phyloP scores from a whole-genome alignment of 139 green algal species.

The Yamagishiella unicocca region DNA sequence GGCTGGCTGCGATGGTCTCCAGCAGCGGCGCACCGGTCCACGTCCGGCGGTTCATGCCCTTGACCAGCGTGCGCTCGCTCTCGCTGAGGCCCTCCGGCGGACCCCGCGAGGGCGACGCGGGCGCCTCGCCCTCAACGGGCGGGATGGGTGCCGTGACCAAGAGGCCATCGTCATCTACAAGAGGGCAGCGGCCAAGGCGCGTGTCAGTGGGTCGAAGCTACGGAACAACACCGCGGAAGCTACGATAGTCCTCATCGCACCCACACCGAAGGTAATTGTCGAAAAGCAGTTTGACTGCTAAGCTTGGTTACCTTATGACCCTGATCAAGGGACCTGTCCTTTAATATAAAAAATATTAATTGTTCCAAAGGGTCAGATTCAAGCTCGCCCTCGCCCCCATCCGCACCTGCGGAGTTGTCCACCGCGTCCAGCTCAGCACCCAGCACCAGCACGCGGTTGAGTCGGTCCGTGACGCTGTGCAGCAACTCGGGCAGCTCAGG shows the following conservation, averaged over 20 bases:
- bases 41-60: slow-evolving; percentile 73
- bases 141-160: not conserved
- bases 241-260: too few relatives aligned
- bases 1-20: slow-evolving; percentile 59
- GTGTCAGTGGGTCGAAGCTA: too few relatives aligned
- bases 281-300: too few relatives aligned
- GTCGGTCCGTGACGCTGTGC: slow-evolving; percentile 48
- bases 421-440: slow-evolving; percentile 16
- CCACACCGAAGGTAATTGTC: too few relatives aligned
- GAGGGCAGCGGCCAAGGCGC: too few relatives aligned
- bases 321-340: too few relatives aligned
- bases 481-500: slow-evolving; percentile 68
- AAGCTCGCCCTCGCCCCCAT: not conserved
- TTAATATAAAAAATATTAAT: too few relatives aligned
- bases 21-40: slow-evolving; percentile 79
- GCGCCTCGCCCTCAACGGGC: not conserved
- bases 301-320: too few relatives aligned
- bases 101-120: slow-evolving; percentile 6
- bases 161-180: slow-evolving; percentile 34
- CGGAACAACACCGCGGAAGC: too few relatives aligned
- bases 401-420: not conserved
- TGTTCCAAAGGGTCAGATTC: too few relatives aligned
- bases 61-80: slow-evolving; percentile 70
- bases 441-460: slow-evolving; percentile 56
- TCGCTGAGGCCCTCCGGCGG: slow-evolving; percentile 51